Evolutionary conservation across 2,329 filamentous ascomycete genomes (phyloP), one percentile per base, ranked within the genome.

Genomic region (Calcarisporium arbuscula): DNA sequence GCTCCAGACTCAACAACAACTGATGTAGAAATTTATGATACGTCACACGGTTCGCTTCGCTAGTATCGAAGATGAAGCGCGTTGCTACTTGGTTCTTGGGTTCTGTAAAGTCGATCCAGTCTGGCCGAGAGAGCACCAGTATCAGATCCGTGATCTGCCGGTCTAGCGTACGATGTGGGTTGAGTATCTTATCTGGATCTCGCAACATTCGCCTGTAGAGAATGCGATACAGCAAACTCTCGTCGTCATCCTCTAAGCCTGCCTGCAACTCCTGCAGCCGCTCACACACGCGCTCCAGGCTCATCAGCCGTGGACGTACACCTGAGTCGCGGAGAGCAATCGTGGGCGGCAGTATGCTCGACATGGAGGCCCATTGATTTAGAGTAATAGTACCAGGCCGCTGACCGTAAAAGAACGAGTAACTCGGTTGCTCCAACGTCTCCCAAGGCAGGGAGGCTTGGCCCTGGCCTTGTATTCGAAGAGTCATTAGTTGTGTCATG

Each of bases 1-100:
- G 65, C 56, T 88, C 83, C 31, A 84, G 67, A 43, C 80, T 82
- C 27, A 88, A 69, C 4, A 88, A 65, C n/a, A 88, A 61, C 56
- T 88, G 83, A 52, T 85, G 81, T 54, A 85, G 86, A 60, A 88
- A 87, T 18, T 69, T 70, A 39, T 73, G 70, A 47, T 81, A 82
- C 39, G 70, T 68, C 14, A 65, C 58, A 29, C 70, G 63, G 45
- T 80, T 78, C 14, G 65, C 62, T 22, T 69, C 64, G 36, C 68
- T 65, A 10, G 69, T 68, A 46, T 81, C 74, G 42, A 80, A 79
- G 40, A 87, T 82, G 57, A 82, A 86, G 35, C 79, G 77, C 4
- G 83, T 83, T 17, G 81, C 75, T 16, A 86, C 78, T 49, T 88
- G 83, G 48, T 86, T 85, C 49, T 74, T 74, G 5, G 73, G 72